A percentile compares a stretch with the other conserved stretches of the same genome.
These are phyloP conservation scores for Diospyros lotus DNA, from an alignment of 148 eudicot species.

Conservation along the genomic window DNA sequence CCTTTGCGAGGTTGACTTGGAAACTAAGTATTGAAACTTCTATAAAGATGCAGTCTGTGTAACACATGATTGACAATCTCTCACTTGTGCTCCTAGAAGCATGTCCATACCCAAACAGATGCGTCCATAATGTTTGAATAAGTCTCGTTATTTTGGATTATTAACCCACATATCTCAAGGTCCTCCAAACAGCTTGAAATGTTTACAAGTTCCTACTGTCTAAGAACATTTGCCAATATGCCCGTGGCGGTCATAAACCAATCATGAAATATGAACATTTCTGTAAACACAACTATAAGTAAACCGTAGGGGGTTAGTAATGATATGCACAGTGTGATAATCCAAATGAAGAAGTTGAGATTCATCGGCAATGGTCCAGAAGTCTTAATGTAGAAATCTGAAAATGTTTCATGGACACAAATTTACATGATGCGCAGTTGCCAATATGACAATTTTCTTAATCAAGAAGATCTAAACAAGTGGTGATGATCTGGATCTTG, in stretches of 20 bases:
- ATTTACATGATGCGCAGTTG: too few relatives aligned
- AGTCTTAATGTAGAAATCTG: too few relatives aligned
- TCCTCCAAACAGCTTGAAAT: neutral
- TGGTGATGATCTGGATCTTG: too few relatives aligned
- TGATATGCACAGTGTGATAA: neutral
- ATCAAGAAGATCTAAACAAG: too few relatives aligned
- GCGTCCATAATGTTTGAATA: neutral
- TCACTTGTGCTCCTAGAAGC: neutral
- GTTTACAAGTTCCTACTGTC: neutral
- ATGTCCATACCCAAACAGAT: neutral
- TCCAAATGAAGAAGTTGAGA: neutral
- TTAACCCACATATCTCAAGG: neutral
- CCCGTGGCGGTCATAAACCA: neutral
- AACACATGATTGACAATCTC: neutral
- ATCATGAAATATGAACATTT: neutral
- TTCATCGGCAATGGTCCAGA: neutral
- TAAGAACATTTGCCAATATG: neutral
- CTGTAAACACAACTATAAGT: neutral
- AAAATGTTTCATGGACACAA: too few relatives aligned
- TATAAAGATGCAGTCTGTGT: neutral
- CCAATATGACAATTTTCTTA: too few relatives aligned
- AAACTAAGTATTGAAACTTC: neutral
- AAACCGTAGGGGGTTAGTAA: neutral
- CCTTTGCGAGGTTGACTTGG: neutral
- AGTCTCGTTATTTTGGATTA: neutral